Percentiles rank a stretch among this genome's conserved stretches.
Evolutionary conservation across 2,329 filamentous ascomycete species (phyloP).

Genomic region (Xylariaceae sp.): DNA sequence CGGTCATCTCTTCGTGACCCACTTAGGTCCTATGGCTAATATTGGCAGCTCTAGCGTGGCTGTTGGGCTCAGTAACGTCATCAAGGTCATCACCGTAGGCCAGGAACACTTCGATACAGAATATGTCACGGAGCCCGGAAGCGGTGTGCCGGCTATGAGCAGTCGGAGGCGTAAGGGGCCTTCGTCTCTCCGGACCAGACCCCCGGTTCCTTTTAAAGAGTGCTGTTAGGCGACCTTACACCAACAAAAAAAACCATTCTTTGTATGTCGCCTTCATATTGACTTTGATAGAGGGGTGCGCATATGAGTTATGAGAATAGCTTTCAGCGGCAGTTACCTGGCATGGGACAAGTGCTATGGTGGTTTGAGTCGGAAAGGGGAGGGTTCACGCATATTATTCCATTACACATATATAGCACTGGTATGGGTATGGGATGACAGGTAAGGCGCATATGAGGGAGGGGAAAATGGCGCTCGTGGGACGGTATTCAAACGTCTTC

Average conservation of each 20-base stretch:
- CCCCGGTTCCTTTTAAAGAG: conserved; percentile 10
- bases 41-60: conserved; percentile 70
- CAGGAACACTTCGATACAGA: conserved; percentile 65
- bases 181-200: conserved; percentile 30
- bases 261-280: conserved; percentile 24
- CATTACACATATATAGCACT: too few species aligned
- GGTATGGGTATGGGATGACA: too few species aligned
- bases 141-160: conserved; percentile 45
- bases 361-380: too few species aligned
- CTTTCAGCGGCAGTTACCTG: too few species aligned
- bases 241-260: conserved; percentile 5
- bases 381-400: too few species aligned
- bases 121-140: conserved; percentile 37
- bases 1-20: conserved; percentile 67
- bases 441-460: too few species aligned
- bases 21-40: conserved; percentile 67
- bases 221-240: conserved; percentile 22
- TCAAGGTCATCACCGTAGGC: conserved; percentile 73
- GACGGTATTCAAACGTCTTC: too few species aligned
- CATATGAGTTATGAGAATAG: conserved; percentile 24
- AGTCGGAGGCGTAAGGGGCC: conserved; percentile 42
- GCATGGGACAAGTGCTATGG: too few species aligned
- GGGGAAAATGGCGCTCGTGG: too few species aligned
- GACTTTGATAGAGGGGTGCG: conserved; percentile 5
- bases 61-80: conserved; percentile 72